These are phyloP conservation scores for Heliosperma pusillum DNA, from an alignment of 148 eudicot species.

Conservation along the genomic window DNA sequence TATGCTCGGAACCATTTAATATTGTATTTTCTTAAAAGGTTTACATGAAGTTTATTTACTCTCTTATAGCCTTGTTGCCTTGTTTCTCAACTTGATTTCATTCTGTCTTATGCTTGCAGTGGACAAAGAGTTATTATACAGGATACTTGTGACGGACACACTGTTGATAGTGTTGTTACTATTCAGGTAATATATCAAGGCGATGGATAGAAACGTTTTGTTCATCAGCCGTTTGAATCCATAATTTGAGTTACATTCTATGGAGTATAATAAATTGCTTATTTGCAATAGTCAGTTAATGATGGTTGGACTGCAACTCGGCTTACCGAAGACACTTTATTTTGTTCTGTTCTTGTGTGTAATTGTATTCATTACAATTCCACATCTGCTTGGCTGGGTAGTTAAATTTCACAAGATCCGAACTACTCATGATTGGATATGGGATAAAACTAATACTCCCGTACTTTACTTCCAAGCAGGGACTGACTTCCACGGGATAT, in stretches of 20 bases:
- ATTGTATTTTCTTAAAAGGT: background rate
- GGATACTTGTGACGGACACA: conserved; percentile 49
- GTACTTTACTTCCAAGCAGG: conserved; percentile 35
- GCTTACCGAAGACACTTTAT: background rate
- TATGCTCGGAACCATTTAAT: background rate
- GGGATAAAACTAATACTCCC: background rate
- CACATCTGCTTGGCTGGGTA: background rate
- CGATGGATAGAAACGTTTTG: conserved; percentile 2
- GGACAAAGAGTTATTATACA: conserved; percentile 83
- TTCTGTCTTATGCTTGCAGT: conserved; percentile 42
- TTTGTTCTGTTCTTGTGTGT: background rate
- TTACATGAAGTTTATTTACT: background rate
- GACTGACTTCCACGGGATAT: conserved; percentile 74
- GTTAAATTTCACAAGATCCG: background rate
- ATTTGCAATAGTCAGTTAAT: background rate
- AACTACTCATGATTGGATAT: background rate
- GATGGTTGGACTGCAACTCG: background rate
- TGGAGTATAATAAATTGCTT: background rate
- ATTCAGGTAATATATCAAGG: conserved; percentile 55
- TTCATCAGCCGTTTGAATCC: conserved; percentile 3
- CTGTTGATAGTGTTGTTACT: conserved; percentile 63
- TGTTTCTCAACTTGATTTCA: conserved; percentile 14
- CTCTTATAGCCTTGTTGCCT: conserved; percentile 1
- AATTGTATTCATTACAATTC: background rate
- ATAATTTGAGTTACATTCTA: background rate